Percentiles rank a stretch among this genome's conserved stretches.
Evolutionary conservation across 805 yeast genomes (phyloP).

Genomic region (Nakazawaea ishiwadae): DNA sequence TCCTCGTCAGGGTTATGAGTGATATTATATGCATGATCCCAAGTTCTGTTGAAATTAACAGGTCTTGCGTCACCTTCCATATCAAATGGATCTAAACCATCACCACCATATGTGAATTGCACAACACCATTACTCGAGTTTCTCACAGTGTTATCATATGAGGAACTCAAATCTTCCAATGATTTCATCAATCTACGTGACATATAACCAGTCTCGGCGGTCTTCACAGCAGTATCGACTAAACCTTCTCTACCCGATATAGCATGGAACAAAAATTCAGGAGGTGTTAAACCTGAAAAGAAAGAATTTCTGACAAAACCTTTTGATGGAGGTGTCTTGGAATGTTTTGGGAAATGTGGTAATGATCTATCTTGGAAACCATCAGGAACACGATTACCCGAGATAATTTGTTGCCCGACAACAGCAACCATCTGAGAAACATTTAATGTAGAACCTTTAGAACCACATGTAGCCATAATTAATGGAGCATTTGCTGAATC

Average conservation of each 20-base stretch:
- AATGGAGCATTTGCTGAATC: conserved; percentile 91
- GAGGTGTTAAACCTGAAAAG: conserved; percentile 90
- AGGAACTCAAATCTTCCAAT: conserved; percentile 89
- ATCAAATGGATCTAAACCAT: conserved; percentile 95
- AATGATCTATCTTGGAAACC: conserved; percentile 99
- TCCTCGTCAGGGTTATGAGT: conserved; percentile 53
- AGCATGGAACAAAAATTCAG: conserved; percentile 96
- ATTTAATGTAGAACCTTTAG: conserved; percentile 95
- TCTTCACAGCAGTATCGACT: conserved; percentile 98
- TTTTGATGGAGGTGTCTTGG: conserved; percentile 95
- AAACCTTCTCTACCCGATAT: conserved; percentile 99
- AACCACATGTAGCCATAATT: conserved; percentile 99
- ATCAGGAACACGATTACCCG: conserved; percentile 98
- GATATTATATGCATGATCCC: conserved; percentile 86
- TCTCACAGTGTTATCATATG: conserved; percentile 91
- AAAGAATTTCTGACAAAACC: conserved; percentile 97
- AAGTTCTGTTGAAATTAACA: conserved; percentile 86
- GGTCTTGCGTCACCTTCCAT: conserved; percentile 99
- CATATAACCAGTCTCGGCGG: conserved; percentile 99
- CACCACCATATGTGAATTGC: conserved; percentile 98
- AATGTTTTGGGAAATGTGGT: conserved; percentile 94
- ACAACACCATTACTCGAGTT: conserved; percentile 95
- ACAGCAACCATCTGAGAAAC: conserved; percentile 99
- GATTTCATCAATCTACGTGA: conserved; percentile 98
- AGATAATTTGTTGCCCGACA: conserved; percentile 97